Base-by-base conservation (phyloP, 352 stramenopile genomes). In the Phytophthora lateralis region DNA sequence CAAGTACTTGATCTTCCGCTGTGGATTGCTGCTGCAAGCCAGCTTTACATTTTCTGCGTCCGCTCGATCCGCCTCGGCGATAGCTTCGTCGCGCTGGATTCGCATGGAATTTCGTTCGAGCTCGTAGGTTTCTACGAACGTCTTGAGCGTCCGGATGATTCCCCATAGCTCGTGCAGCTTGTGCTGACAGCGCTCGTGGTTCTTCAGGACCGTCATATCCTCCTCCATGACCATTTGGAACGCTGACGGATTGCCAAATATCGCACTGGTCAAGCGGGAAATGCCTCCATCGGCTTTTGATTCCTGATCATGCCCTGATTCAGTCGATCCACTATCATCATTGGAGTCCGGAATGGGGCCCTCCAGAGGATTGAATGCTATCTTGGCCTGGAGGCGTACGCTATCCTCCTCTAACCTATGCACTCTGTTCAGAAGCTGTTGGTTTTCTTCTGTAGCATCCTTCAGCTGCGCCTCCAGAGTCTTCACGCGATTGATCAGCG, bases 1-100 rank as follows among this genome's bases (percentile, higher is more conserved):
- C 18, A 90, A 34, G 55, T 93, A 93, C 68, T 82, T 81, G 66
- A 91, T 93, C 50, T 82, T 82, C 59, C 86, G 76, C 53, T 89
- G 78, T 4, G 74, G 72, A 58, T 93, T 91, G 61, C 66, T 75
- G 43, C 83, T 88, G 11, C 84, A 70, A 0, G 75, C 80, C 0
- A 93, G 63, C 48, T 74, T 78, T 1, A 75, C 64, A 51, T 88
- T 93, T 35, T 87, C 60, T 12, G 71, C 58, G 73, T 82, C 83
- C 37, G 81, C 84, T 24, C 64, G 69, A 34, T 90, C 70, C 1
- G 78, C 79, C 0, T 81, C 87, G 12, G 55, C 60, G 14, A 85
- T 65, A 0, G 81, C 84, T 27, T 91, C 80, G 47, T 91, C 76
- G 2, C 80, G 80, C 63, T 93, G 78, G 7, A 60, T 44, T 35